Base-by-base conservation (phyloP, 2,329 filamentous ascomycete genomes). In the Drechslerella coelobrocha region DNA sequence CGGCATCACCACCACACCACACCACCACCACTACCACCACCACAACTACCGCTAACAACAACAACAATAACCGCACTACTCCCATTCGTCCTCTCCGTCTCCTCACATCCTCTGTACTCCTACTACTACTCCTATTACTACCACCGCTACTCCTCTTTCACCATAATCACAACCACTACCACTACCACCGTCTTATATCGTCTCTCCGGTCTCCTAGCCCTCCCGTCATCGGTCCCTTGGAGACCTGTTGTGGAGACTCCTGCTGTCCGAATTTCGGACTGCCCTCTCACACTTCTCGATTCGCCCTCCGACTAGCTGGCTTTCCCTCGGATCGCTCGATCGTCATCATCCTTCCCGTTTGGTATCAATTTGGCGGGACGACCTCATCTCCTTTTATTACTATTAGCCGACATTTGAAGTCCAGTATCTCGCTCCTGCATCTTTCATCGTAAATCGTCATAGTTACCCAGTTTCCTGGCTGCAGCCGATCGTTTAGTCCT, bases 361-460 rank as follows among this genome's bases (percentile, higher is more conserved):
- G n/a, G 51, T 41, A 37, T n/a, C 53, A n/a, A 39, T 41, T 56
- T 19, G 26, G 39, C 21, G 34, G 50, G 26, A 37, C 8, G n/a
- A 41, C 27, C 29, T 26, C 52, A 17, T 51, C 34, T 17, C 26
- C 27, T 29, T 53, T 31, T 31, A 9, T 31, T 53, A n/a, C n/a
- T 55, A 29, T 34, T 52, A 19, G 21, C 39, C 54, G 21, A 54
- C 27, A 59, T 47, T 19, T 47, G 55, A 68, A 47, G 56, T 52
- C 21, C 57, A 29, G 21, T 57, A 56, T 55, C 65, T 62, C 12
- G 41, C 51, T 34, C 41, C 47, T 43, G 39, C 54, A 27, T 31
- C 31, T 43, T 17, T 37, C 48, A 62, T 62, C 57, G 57, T 48
- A 62, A 59, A 52, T 45, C 51, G 52, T 29, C 27, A n/a, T 56